phyloP scores from a whole-genome alignment of 352 stramenopile species.

The Pythium chondricola region DNA sequence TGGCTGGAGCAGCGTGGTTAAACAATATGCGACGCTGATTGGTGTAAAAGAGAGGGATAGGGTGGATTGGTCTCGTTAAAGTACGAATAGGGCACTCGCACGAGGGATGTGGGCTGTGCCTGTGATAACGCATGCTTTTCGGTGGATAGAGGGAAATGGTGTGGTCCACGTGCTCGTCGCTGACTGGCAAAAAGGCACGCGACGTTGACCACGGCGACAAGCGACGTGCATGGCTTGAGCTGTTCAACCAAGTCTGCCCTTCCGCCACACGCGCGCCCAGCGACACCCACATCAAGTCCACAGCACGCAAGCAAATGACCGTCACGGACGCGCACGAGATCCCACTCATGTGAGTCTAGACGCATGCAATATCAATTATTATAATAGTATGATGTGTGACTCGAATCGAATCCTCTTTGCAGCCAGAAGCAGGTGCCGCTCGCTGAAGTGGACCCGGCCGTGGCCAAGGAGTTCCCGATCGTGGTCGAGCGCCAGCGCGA shows the following conservation, averaged over 20 bases:
- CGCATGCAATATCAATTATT: neutral
- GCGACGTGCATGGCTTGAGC: constrained; percentile 10
- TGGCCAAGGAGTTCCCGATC: constrained; percentile 36
- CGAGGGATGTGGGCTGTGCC: constrained; percentile 2
- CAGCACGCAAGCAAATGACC: constrained; percentile 6
- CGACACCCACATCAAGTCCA: neutral
- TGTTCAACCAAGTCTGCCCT: constrained; percentile 7
- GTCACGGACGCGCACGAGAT: constrained; percentile 11
- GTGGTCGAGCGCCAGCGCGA: constrained; percentile 51
- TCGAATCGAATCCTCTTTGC: neutral
- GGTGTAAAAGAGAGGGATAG: constrained; percentile 5
- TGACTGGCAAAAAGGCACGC: constrained; percentile 24
- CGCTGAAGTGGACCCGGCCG: constrained; percentile 37
- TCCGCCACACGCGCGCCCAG: neutral
- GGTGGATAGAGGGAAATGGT: neutral
- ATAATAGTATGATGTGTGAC: neutral
- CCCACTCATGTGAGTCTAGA: constrained; percentile 12
- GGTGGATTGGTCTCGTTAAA: constrained; percentile 1
- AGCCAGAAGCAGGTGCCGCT: constrained; percentile 74
- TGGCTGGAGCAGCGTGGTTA: constrained; percentile 11
- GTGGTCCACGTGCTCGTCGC: constrained; percentile 7
- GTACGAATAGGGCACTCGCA: constrained; percentile 6
- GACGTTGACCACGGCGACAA: constrained; percentile 10
- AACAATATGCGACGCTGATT: neutral
- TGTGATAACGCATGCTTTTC: neutral